Evolutionary conservation across 2,329 filamentous ascomycete genomes (phyloP).

Genomic region (Blastomyces emzantsi): DNA sequence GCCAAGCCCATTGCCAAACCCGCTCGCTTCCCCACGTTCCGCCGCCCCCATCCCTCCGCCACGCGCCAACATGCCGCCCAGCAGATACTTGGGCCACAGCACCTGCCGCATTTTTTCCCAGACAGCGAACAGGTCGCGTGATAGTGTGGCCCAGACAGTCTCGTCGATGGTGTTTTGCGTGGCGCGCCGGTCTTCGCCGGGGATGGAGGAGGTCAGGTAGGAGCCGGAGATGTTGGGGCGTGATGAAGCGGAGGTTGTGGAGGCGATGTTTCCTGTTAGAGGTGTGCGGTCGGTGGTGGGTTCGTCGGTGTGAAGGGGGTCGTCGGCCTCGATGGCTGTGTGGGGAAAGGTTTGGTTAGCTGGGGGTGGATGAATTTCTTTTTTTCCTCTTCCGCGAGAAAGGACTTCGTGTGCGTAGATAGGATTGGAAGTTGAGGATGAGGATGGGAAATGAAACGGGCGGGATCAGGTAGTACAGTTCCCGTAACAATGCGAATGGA

Average conservation of each 20-base stretch:
- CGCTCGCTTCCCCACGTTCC: constrained; percentile 47
- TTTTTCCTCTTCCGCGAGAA: neutral
- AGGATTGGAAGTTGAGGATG: neutral
- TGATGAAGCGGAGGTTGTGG: constrained; percentile 3
- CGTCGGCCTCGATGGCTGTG: constrained; percentile 80
- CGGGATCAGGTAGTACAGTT: neutral
- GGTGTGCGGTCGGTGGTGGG: constrained; percentile 63
- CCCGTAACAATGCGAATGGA: neutral
- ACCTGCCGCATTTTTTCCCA: constrained; percentile 99
- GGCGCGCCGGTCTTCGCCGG: constrained; percentile 84
- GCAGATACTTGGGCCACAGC: constrained; percentile 87
- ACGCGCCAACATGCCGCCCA: constrained; percentile 55
- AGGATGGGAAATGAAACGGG: neutral
- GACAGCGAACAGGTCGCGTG: constrained; percentile 79
- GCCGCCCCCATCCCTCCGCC: constrained; percentile 48
- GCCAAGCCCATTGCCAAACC: constrained; percentile 33
- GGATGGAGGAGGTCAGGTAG: constrained; percentile 81
- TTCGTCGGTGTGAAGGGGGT: constrained; percentile 54
- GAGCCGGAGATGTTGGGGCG: constrained; percentile 52
- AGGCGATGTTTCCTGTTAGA: constrained; percentile 66
- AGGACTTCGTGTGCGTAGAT: neutral
- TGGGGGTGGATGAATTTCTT: neutral
- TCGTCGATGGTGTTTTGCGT: constrained; percentile 94
- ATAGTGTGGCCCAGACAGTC: constrained; percentile 93
- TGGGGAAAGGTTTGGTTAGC: neutral